Evolutionary conservation across 106 monocot genomes (phyloP).

Genomic region (Narthecium ossifragum): DNA sequence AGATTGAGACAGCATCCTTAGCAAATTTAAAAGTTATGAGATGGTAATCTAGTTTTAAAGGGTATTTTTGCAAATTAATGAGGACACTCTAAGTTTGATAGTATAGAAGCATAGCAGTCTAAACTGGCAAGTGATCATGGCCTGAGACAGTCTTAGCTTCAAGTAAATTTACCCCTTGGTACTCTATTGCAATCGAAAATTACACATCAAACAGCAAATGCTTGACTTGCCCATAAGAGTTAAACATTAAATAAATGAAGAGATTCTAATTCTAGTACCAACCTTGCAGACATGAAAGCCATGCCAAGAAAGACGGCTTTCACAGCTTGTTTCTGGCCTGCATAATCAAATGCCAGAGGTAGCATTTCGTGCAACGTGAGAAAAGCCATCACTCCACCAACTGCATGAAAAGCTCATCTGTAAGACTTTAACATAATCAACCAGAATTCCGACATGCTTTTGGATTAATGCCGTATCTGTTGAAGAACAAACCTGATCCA

Average conservation of each 20-base stretch:
- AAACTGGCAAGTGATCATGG: not conserved
- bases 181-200: not conserved
- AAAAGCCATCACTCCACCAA: constrained; percentile 99
- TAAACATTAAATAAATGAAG: too few relatives aligned
- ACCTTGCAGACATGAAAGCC: constrained; percentile 99
- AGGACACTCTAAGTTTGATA: not conserved
- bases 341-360: constrained; percentile 99
- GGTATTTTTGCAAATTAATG: too few relatives aligned
- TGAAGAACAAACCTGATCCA: constrained; percentile 64
- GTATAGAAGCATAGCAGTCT: not conserved
- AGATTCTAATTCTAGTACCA: constrained; percentile 1
- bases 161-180: not conserved
- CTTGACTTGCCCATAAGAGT: too few relatives aligned
- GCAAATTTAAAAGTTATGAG: not conserved
- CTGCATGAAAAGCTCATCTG: constrained; percentile 30
- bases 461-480: not conserved
- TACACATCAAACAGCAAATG: not conserved
- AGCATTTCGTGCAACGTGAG: constrained; percentile 98
- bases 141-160: not conserved
- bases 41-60: too few relatives aligned
- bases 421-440: not conserved
- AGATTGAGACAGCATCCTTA: too few relatives aligned
- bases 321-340: constrained; percentile 97
- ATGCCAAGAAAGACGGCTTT: constrained; percentile 97
- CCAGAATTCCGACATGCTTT: not conserved